Percentiles rank a stretch among this genome's conserved stretches.
Conservation (phyloP, 345 rosid species). For the Eucalyptus microcorys region DNA sequence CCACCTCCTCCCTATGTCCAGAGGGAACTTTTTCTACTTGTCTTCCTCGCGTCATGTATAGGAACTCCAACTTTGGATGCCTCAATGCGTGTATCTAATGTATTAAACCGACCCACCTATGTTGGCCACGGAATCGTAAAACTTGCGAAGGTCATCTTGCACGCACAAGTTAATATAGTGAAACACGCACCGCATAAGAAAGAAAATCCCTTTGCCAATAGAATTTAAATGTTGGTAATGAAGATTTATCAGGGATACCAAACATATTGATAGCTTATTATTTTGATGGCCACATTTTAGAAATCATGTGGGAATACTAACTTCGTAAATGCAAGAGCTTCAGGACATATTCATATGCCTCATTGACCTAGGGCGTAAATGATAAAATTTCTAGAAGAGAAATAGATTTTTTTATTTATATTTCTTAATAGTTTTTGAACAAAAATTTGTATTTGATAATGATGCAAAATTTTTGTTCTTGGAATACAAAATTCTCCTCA, state of each 20-base stretch:
- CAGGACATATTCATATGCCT: not conserved
- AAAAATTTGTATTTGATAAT: too few relatives aligned
- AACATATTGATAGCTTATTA: not conserved
- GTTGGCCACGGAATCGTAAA: not conserved
- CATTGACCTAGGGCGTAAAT: rapidly evolving
- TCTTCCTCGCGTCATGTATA: not conserved
- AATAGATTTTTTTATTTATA: rapidly evolving
- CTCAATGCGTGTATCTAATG: not conserved
- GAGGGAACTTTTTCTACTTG: not conserved
- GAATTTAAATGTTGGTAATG: not conserved
- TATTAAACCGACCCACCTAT: not conserved
- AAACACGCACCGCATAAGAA: not conserved
- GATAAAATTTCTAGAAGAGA: too few relatives aligned
- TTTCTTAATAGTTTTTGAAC: too few relatives aligned
- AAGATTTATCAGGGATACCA: rapidly evolving
- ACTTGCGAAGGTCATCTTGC: not conserved
- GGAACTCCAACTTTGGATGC: not conserved
- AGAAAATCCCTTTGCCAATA: not conserved
- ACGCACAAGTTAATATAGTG: not conserved
- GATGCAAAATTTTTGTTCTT: rapidly evolving
- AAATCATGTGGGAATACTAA: not conserved
- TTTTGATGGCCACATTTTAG: not conserved
- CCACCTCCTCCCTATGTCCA: not conserved
- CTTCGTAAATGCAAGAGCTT: not conserved
- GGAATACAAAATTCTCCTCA: too few relatives aligned